Evolutionary conservation across 129 eudicot species (phyloP).

Genomic region (Sambucus nigra): DNA sequence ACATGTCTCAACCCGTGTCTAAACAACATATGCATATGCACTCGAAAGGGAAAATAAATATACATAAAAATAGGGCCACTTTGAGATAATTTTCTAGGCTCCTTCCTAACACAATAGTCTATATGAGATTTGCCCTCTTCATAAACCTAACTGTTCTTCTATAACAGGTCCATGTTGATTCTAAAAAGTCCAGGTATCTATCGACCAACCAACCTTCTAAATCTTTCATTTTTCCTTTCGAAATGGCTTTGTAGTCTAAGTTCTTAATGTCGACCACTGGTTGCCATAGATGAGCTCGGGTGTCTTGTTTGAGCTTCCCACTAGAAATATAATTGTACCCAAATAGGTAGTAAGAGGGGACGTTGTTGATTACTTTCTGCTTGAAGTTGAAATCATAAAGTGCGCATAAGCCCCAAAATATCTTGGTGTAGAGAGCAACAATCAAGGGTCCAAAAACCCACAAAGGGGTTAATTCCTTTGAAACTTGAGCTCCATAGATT

Average conservation of each 20-base stretch:
- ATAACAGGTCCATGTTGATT: constrained; percentile 75
- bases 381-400: constrained; percentile 66
- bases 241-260: constrained; percentile 34
- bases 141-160: constrained; percentile 65
- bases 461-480: constrained; percentile 73
- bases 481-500: constrained; percentile 57
- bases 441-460: constrained; percentile 74
- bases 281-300: constrained; percentile 30
- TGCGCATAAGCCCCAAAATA: constrained; percentile 38
- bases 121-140: constrained; percentile 67
- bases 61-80: too few species aligned
- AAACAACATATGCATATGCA: too few species aligned
- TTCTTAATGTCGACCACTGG: constrained; percentile 35
- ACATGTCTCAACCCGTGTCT: too few species aligned
- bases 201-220: constrained; percentile 29
- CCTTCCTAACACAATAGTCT: too few species aligned
- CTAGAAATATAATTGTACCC: constrained; percentile 23
- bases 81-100: too few species aligned
- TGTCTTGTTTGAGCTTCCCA: constrained; percentile 49
- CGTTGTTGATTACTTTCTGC: constrained; percentile 37
- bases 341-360: constrained; percentile 27
- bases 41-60: too few species aligned
- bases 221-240: constrained; percentile 16
- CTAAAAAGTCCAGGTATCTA: constrained; percentile 57
- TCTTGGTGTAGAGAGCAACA: constrained; percentile 47